These are phyloP conservation scores for Hylodesmum podocarpum DNA, from an alignment of 306 rosid genomes.

Conservation along the genomic window DNA sequence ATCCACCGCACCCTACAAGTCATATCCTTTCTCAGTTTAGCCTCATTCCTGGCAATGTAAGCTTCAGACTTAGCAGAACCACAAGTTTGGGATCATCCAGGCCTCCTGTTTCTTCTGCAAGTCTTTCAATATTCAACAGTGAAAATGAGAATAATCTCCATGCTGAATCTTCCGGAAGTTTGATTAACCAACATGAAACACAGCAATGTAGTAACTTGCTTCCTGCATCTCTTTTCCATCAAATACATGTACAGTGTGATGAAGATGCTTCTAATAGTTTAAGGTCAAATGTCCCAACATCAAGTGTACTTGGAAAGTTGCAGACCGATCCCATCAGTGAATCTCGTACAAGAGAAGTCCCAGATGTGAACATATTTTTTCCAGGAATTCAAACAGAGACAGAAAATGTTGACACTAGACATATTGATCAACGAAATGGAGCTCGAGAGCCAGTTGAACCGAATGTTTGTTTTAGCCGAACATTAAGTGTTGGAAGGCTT, in stretches of 20 bases:
- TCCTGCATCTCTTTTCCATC: conserved; percentile 35
- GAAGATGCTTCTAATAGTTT: conserved; percentile 47
- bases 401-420: conserved; percentile 53
- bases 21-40: conserved; percentile 77
- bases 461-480: conserved; percentile 77
- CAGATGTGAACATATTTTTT: conserved; percentile 40
- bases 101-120: conserved; percentile 64
- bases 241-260: conserved; percentile 34
- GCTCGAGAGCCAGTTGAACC: conserved; percentile 67
- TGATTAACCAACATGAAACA: conserved; percentile 40
- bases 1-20: conserved; percentile 59
- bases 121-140: conserved; percentile 45
- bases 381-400: conserved; percentile 43
- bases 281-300: conserved; percentile 36
- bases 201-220: conserved; percentile 40
- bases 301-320: conserved; percentile 30
- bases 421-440: conserved; percentile 46
- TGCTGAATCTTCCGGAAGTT: conserved; percentile 30
- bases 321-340: conserved; percentile 30
- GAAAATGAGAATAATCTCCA: conserved; percentile 54
- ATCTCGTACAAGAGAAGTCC: conserved; percentile 35
- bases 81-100: conserved; percentile 71
- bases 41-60: conserved; percentile 62
- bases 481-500: conserved; percentile 91
- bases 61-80: conserved; percentile 81